A percentile compares a stretch with the other conserved stretches of the same genome.
Conservation (phyloP, 345 rosid species). For the Diplotaxis tenuifolia region DNA sequence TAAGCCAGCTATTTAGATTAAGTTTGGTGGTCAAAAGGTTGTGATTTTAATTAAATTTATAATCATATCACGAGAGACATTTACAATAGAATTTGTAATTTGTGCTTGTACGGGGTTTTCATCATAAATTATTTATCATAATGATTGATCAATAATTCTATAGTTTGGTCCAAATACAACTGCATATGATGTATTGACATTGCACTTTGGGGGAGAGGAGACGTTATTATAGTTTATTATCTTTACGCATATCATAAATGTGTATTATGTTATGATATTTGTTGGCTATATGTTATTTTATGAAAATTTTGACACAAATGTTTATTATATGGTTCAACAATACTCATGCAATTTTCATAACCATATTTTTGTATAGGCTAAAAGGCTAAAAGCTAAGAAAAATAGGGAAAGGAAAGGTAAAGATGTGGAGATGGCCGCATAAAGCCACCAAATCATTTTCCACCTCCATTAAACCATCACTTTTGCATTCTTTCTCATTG, state of each 20-base stretch:
- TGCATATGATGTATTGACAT: conserved; percentile 23
- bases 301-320: neutral
- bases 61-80: conserved; percentile 7
- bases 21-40: conserved; percentile 17
- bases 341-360: conserved; percentile 8
- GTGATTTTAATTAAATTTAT: neutral
- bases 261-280: neutral
- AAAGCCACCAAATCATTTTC: conserved; percentile 27
- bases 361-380: neutral
- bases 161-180: conserved; percentile 28
- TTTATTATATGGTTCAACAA: neutral
- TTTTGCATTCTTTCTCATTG: conserved; percentile 9
- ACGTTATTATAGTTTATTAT: conserved; percentile 22
- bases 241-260: conserved; percentile 11
- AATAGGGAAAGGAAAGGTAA: neutral
- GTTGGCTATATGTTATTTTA: neutral
- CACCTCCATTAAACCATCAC: conserved; percentile 17
- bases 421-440: conserved; percentile 20
- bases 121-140: neutral
- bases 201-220: neutral
- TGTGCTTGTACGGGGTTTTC: conserved; percentile 17
- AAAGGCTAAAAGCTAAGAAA: conserved; percentile 2
- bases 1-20: neutral
- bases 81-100: conserved; percentile 1
- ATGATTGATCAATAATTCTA: conserved; percentile 28